phyloP scores from a whole-genome alignment of 2,329 filamentous ascomycete species.

The Aspergillus aculeatinus region DNA sequence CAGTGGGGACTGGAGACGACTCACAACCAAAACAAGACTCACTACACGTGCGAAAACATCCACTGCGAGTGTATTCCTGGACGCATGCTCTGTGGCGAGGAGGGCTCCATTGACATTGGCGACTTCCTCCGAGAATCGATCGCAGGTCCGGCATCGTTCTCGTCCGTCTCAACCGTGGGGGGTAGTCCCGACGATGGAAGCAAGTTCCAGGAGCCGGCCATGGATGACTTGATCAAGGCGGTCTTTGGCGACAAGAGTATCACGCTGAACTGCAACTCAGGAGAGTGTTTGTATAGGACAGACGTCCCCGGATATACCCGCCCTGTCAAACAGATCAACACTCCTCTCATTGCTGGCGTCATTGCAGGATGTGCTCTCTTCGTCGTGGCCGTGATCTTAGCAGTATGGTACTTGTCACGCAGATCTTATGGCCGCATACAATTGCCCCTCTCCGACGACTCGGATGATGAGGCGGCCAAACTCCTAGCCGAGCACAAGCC shows the following conservation, averaged over 20 bases:
- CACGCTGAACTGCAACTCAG: slow-evolving; percentile 73
- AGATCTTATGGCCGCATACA: slow-evolving; percentile 66
- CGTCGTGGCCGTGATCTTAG: slow-evolving; percentile 78
- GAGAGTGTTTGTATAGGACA: slow-evolving; percentile 90
- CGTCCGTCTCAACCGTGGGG: slow-evolving; percentile 59
- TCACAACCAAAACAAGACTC: slow-evolving; percentile 73
- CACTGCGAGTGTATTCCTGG: slow-evolving; percentile 84
- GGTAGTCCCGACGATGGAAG: slow-evolving; percentile 67
- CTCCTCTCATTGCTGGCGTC: slow-evolving; percentile 88
- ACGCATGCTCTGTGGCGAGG: slow-evolving; percentile 90
- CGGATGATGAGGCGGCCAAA: slow-evolving; percentile 80
- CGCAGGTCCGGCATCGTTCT: slow-evolving; percentile 82
- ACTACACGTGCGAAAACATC: slow-evolving; percentile 81
- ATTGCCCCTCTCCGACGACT: slow-evolving; percentile 78
- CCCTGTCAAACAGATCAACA: slow-evolving; percentile 93
- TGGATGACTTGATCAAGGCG: slow-evolving; percentile 83
- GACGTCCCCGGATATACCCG: slow-evolving; percentile 88
- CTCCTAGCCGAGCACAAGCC: slow-evolving; percentile 91
- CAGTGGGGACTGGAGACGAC: slow-evolving; percentile 68
- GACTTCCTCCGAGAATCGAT: slow-evolving; percentile 84
- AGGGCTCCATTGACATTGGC: slow-evolving; percentile 85
- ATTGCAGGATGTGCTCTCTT: slow-evolving; percentile 86
- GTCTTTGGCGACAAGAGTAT: slow-evolving; percentile 94
- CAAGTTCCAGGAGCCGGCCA: slow-evolving; percentile 83
- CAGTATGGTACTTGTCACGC: slow-evolving; percentile 84